Conservation (phyloP, 2,329 filamentous ascomycete species). For the Colletotrichum godetiae region DNA sequence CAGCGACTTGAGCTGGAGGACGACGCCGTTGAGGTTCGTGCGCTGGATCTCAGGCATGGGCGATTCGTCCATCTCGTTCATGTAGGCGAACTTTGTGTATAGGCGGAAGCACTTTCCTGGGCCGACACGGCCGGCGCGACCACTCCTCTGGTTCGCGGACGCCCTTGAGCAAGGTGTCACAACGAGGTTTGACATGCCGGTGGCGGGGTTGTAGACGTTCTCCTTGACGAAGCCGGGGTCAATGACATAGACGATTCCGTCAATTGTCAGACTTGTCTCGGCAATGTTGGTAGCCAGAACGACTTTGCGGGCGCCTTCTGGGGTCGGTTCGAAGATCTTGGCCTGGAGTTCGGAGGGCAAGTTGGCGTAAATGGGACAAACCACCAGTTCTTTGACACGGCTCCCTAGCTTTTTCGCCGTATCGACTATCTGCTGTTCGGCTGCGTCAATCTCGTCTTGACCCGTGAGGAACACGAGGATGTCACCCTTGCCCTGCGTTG, state of each 20-base stretch:
- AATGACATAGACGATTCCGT: constrained; percentile 96
- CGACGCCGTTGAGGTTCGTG: constrained; percentile 85
- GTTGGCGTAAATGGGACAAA: constrained; percentile 95
- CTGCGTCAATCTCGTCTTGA: constrained; percentile 94
- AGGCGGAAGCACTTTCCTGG: constrained; percentile 94
- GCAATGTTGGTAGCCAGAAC: constrained; percentile 97
- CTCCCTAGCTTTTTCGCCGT: constrained; percentile 88
- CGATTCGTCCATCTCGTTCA: constrained; percentile 93
- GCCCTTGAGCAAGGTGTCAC: constrained; percentile 93
- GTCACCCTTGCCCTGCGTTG: constrained; percentile 85
- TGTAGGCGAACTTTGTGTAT: constrained; percentile 93
- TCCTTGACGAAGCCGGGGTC: constrained; percentile 97
- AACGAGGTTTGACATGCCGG: constrained; percentile 91
- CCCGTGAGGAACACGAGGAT: constrained; percentile 96
- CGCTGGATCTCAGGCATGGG: constrained; percentile 94
- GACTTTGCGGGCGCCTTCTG: constrained; percentile 86
- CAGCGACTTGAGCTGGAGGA: constrained; percentile 87
- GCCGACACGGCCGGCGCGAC: constrained; percentile 90
- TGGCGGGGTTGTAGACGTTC: constrained; percentile 90
- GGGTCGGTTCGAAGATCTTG: constrained; percentile 95
- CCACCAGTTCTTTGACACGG: constrained; percentile 86
- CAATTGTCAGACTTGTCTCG: constrained; percentile 94
- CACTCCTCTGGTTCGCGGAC: constrained; percentile 91
- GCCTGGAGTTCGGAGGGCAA: constrained; percentile 90
- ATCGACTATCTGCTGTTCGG: constrained; percentile 84